Evolutionary conservation across 2,329 filamentous ascomycete species (phyloP).

Genomic region (Camillea tinctor): DNA sequence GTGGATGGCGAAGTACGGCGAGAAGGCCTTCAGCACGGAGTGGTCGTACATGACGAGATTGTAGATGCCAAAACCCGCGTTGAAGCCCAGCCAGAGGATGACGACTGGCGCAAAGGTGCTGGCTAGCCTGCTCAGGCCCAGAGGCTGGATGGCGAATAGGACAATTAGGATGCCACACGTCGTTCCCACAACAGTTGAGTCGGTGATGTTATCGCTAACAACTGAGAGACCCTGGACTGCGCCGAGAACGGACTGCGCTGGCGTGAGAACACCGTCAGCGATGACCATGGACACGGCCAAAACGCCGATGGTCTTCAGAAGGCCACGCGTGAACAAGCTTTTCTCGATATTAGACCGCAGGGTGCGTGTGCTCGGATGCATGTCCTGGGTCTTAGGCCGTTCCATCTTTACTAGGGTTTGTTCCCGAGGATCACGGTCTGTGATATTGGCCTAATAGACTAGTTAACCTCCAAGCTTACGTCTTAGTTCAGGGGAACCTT

Average conservation of each 20-base stretch:
- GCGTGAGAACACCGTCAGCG: conserved; percentile 64
- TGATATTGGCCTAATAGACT: conserved; percentile 52
- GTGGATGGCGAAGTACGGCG: conserved; percentile 57
- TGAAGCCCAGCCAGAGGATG: conserved; percentile 65
- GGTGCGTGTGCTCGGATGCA: conserved; percentile 49
- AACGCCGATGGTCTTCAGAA: conserved; percentile 62
- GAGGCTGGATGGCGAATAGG: conserved; percentile 63
- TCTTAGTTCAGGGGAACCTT: background rate
- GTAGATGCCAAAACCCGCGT: conserved; percentile 62
- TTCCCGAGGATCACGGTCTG: conserved; percentile 56
- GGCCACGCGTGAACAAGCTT: conserved; percentile 47
- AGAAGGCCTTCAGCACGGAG: conserved; percentile 56
- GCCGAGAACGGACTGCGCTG: conserved; percentile 68
- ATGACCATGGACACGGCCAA: conserved; percentile 68
- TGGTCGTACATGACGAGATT: conserved; percentile 53
- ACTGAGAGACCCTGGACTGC: conserved; percentile 65
- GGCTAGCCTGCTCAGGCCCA: conserved; percentile 62
- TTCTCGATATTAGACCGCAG: conserved; percentile 59
- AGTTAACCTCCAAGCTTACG: conserved; percentile 1
- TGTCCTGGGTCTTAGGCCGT: conserved; percentile 55
- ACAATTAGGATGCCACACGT: conserved; percentile 64
- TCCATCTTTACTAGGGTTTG: conserved; percentile 57
- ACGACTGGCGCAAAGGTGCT: conserved; percentile 64
- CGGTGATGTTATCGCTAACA: conserved; percentile 54
- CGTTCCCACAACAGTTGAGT: conserved; percentile 59